Evolutionary conservation across 768 basidiomycete species (phyloP), one percentile per base, ranked within the genome.

Genomic region (Phallus indusiatus): DNA sequence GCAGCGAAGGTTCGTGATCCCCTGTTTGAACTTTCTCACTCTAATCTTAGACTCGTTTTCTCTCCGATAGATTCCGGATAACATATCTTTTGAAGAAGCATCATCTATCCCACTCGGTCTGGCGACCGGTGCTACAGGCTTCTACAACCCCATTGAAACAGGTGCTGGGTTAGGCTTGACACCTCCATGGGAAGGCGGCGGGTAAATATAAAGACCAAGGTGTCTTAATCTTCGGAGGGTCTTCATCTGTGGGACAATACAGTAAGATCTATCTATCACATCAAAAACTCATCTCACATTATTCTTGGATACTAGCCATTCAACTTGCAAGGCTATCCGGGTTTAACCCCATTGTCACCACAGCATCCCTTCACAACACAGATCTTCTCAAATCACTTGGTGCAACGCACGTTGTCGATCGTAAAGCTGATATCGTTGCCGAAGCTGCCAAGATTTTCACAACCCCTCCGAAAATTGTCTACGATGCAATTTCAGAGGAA

Each of bases 91-190:
- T 60, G 81, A 80, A 12, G 70, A 78, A 59, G 81, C 76, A 1
- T 63, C 77, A 0, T 76, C 81, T 1, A 64, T 83, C 18, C 79
- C 81, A 7, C 68, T 78, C 1, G 80, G 72, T 1, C 62, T 82
- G n/a, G 72, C 74, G 10, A 77, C 78, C n/a, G 78, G 79, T 16
- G 76, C 76, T 35, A 68, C 76, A 20, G 81, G 78, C 1, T 62
- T 84, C n/a, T 83, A 79, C 66, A 67, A 49, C 14, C 69, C 72
- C 0, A 67, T 74, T 60, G 42, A 18, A 11, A 49, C 7, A 16
- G 78, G 79, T 47, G 67, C 74, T 11, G 42, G 42, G 2, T 14
- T 42, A 14, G 42, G 42, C 12, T 42, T 42, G 42, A 42, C 42
- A 14, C 42, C 42, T 14, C 42, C 42, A 42, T 42, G 42, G 42